Conservation (phyloP, 495 filamentous ascomycete species). For the Penicillium chermesinum region DNA sequence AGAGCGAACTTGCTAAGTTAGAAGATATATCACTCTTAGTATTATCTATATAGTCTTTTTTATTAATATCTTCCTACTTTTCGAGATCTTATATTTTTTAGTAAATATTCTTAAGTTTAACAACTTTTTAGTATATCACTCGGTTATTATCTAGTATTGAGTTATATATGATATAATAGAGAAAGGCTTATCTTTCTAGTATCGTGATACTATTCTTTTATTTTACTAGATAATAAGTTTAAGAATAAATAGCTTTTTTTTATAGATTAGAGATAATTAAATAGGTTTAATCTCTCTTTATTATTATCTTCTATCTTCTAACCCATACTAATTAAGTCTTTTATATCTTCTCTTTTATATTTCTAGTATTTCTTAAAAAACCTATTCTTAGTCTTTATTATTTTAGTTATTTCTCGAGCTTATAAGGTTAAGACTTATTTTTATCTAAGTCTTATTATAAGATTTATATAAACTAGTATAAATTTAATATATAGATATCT, state of each 20-base stretch:
- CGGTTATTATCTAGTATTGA: slow-evolving; percentile 11
- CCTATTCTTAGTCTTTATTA: neutral
- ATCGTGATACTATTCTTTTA: slow-evolving; percentile 18
- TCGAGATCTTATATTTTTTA: slow-evolving; percentile 1
- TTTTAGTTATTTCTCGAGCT: slow-evolving; percentile 12
- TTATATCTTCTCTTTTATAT: slow-evolving; percentile 13
- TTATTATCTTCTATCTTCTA: slow-evolving; percentile 23
- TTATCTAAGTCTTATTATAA: slow-evolving; percentile 11
- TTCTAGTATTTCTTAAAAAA: slow-evolving; percentile 13
- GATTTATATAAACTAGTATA: slow-evolving; percentile 13
- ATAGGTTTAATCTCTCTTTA: slow-evolving; percentile 9
- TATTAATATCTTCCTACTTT: neutral
- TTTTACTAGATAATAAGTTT: slow-evolving; percentile 18
- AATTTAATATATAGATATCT: slow-evolving; percentile 18
- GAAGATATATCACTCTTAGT: no score
- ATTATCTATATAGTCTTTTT: neutral
- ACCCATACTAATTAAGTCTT: slow-evolving; percentile 15
- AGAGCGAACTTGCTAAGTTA: no score
- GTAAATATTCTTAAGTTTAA: slow-evolving; percentile 13
- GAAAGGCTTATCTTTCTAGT: slow-evolving; percentile 17
- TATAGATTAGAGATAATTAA: slow-evolving; percentile 6
- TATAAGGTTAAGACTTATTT: slow-evolving; percentile 8
- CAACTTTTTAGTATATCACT: slow-evolving; percentile 20
- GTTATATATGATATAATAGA: slow-evolving; percentile 14
- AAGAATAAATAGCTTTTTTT: slow-evolving; percentile 13